Conservation (phyloP, 352 stramenopile genomes). For the Pythium pyrilobum region DNA sequence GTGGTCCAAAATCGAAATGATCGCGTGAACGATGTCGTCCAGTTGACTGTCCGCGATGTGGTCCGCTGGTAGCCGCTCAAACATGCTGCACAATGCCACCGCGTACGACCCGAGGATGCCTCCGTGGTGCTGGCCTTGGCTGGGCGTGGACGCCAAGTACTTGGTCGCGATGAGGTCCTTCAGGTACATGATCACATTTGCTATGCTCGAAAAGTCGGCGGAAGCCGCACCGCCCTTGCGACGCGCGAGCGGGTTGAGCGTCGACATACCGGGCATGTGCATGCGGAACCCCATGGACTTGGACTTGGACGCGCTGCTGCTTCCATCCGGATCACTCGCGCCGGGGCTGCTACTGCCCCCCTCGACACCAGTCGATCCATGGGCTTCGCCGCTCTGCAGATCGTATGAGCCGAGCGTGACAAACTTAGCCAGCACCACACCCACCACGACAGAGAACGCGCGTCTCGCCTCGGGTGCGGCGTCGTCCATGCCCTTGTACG, state of each 20-base stretch:
- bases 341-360: neutral
- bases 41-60: constrained; percentile 57
- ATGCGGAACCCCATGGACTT: constrained; percentile 56
- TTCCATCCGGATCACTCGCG: neutral
- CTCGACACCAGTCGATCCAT: constrained; percentile 5
- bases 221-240: constrained; percentile 40
- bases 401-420: constrained; percentile 45
- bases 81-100: constrained; percentile 72
- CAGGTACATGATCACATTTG: constrained; percentile 69
- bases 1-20: constrained; percentile 64
- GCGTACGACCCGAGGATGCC: constrained; percentile 68
- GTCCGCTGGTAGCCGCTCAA: constrained; percentile 60
- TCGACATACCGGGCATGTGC: constrained; percentile 59
- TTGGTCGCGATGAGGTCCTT: constrained; percentile 68
- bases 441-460: constrained; percentile 61
- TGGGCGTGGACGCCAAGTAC: constrained; percentile 31
- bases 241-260: constrained; percentile 31
- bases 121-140: constrained; percentile 28
- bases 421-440: constrained; percentile 75
- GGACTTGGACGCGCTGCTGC: constrained; percentile 24
- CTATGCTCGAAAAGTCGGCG: constrained; percentile 69
- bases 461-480: constrained; percentile 48
- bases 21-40: constrained; percentile 57
- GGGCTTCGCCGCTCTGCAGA: constrained; percentile 32
- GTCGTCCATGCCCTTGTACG: constrained; percentile 78